phyloP scores from a whole-genome alignment of 2,329 filamentous ascomycete species.

The Elsinoe batatas region DNA sequence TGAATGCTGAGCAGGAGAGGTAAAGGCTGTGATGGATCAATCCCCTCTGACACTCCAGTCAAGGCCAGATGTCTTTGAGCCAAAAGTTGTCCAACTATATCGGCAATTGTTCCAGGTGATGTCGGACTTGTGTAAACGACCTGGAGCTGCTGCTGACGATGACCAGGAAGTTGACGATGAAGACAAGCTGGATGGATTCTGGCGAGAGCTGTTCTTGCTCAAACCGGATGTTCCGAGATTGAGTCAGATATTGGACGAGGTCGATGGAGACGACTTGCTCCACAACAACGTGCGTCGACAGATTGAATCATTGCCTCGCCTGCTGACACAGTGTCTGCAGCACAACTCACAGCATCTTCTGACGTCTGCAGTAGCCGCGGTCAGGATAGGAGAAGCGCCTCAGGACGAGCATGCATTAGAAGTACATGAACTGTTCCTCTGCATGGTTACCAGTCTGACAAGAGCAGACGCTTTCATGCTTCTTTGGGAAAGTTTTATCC shows the following conservation, averaged over 20 bases:
- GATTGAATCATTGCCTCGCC: neutral
- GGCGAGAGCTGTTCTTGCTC: conserved; percentile 89
- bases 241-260: conserved; percentile 56
- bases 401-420: conserved; percentile 74
- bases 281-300: conserved; percentile 51
- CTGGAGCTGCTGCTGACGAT: conserved; percentile 4
- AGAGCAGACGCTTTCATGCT: conserved; percentile 73
- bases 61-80: conserved; percentile 82
- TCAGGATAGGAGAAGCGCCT: conserved; percentile 51
- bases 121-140: neutral
- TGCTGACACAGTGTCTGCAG: conserved; percentile 25
- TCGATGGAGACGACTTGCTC: conserved; percentile 65
- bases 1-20: neutral
- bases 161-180: conserved; percentile 49
- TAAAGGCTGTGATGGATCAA: conserved; percentile 55
- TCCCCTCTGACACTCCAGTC: conserved; percentile 90
- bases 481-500: conserved; percentile 68
- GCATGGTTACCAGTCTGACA: conserved; percentile 19
- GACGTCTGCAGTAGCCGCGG: conserved; percentile 56
- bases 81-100: conserved; percentile 88
- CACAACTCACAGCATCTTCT: conserved; percentile 70
- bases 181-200: conserved; percentile 81
- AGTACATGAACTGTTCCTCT: conserved; percentile 43
- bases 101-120: conserved; percentile 61
- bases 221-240: conserved; percentile 65